These are phyloP conservation scores for Cutaneotrichosporon daszewskae DNA, from an alignment of 1,284 basidiomycete species.

Conservation along the genomic window DNA sequence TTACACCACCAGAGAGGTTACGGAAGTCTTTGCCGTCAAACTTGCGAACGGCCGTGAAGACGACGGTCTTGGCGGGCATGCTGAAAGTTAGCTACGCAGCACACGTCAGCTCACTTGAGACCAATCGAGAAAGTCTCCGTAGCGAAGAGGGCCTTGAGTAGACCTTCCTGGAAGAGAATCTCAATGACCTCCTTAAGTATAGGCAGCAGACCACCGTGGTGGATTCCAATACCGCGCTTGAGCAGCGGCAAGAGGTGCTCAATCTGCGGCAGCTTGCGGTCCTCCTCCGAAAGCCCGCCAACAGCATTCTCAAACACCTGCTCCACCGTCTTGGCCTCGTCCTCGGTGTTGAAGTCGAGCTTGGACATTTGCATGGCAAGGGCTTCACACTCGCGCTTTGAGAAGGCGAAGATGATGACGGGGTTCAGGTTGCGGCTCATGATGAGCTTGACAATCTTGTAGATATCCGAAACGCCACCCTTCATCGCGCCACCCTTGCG, in stretches of 20 bases:
- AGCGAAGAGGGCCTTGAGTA: conserved; percentile 97
- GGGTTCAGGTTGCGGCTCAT: conserved; percentile 98
- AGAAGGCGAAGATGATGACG: conserved; percentile 98
- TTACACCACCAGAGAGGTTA: conserved; percentile 63
- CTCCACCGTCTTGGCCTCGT: conserved; percentile 82
- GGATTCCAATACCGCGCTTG: conserved; percentile 94
- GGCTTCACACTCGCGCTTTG: conserved; percentile 94
- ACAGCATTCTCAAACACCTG: conserved; percentile 95
- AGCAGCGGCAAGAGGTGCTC: conserved; percentile 86
- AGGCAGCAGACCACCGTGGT: conserved; percentile 94
- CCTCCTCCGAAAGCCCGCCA: conserved; percentile 78
- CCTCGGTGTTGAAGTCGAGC: conserved; percentile 90
- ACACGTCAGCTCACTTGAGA: too few relatives aligned
- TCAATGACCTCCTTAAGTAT: conserved; percentile 99
- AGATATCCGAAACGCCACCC: conserved; percentile 73
- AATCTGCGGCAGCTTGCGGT: conserved; percentile 89
- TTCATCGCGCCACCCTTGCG: conserved; percentile 88
- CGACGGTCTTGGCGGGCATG: conserved; percentile 60
- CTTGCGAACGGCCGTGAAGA: conserved; percentile 87
- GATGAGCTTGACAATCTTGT: conserved; percentile 98
- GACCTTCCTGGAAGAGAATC: conserved; percentile 98
- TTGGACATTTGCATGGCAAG: conserved; percentile 89
- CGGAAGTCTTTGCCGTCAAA: conserved; percentile 95
- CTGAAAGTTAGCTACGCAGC: too few relatives aligned
- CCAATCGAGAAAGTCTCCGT: conserved; percentile 99